Conservation (phyloP, 345 rosid species). For the Salix arbutifolia region DNA sequence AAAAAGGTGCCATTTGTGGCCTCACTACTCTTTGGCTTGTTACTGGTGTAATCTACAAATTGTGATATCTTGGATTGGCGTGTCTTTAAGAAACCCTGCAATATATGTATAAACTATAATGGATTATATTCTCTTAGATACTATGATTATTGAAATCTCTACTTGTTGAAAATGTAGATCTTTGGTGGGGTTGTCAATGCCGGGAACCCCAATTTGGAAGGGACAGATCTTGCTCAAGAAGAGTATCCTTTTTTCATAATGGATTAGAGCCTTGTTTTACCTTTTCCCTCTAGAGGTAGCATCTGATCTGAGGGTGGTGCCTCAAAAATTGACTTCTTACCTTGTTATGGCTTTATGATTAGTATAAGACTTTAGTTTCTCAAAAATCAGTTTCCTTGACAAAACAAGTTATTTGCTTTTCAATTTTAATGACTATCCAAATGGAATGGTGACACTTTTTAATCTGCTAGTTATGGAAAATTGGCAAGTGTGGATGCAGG, state of each 20-base stretch:
- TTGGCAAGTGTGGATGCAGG: constrained; percentile 99
- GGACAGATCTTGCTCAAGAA: constrained; percentile 58
- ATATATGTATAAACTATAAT: neutral
- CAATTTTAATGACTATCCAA: constrained; percentile 96
- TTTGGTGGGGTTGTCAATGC: constrained; percentile 93
- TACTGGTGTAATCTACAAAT: neutral
- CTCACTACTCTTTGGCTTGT: neutral
- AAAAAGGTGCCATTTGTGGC: neutral
- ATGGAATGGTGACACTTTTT: constrained; percentile 96
- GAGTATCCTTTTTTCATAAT: constrained; percentile 70
- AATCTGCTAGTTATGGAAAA: constrained; percentile 84
- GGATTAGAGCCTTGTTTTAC: neutral
- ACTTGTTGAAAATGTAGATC: constrained; percentile 36
- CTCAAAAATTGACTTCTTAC: neutral
- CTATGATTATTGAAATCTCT: neutral
- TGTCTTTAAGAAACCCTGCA: neutral
- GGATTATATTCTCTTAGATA: neutral
- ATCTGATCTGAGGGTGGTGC: neutral
- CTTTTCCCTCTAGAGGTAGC: neutral
- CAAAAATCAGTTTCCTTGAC: constrained; percentile 41
- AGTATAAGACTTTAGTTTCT: neutral
- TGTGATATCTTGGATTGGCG: constrained; percentile 2
- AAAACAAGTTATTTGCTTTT: constrained; percentile 63
- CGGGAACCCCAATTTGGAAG: constrained; percentile 61
- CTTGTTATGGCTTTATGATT: neutral